These are phyloP conservation scores for Xerocomellus amylosporus DNA, from an alignment of 768 basidiomycete genomes.

Conservation along the genomic window DNA sequence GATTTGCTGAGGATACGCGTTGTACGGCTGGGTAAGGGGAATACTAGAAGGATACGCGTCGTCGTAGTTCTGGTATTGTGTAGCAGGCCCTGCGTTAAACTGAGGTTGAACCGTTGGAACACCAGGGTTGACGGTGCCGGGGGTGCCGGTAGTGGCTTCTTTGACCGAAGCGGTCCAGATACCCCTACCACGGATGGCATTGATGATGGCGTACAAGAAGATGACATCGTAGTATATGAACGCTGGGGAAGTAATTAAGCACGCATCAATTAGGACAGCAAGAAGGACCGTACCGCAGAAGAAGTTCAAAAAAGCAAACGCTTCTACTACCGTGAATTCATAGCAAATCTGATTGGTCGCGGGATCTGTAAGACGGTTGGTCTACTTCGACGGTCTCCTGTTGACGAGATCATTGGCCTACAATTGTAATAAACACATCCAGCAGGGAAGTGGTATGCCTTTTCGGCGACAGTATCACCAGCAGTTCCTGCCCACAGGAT, in stretches of 20 bases:
- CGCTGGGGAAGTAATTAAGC: constrained; percentile 8
- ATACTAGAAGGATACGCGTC: too few species aligned
- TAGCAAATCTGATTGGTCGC: constrained; percentile 11
- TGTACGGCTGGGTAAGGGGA: too few species aligned
- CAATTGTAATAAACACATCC: constrained; percentile 18
- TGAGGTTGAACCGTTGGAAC: constrained; percentile 10
- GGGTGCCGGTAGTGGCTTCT: constrained; percentile 9
- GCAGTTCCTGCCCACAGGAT: constrained; percentile 20
- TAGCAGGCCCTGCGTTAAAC: constrained; percentile 1
- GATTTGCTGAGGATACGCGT: constrained; percentile 4
- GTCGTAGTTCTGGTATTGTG: constrained; percentile 6
- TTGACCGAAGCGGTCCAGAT: constrained; percentile 26
- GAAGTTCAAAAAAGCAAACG: constrained; percentile 23
- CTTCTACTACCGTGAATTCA: constrained; percentile 21
- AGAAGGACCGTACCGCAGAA: constrained; percentile 18
- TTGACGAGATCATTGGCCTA: neutral
- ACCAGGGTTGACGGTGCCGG: neutral
- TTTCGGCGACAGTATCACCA: constrained; percentile 9
- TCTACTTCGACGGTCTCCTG: neutral
- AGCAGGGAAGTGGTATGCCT: constrained; percentile 8
- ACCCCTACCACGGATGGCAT: constrained; percentile 18
- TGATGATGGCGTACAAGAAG: constrained; percentile 24
- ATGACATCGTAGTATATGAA: constrained; percentile 25
- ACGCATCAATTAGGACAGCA: neutral
- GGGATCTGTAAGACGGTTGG: constrained; percentile 9